Base-by-base conservation (phyloP, 139 green algal species). In the Chlorella sp. region DNA sequence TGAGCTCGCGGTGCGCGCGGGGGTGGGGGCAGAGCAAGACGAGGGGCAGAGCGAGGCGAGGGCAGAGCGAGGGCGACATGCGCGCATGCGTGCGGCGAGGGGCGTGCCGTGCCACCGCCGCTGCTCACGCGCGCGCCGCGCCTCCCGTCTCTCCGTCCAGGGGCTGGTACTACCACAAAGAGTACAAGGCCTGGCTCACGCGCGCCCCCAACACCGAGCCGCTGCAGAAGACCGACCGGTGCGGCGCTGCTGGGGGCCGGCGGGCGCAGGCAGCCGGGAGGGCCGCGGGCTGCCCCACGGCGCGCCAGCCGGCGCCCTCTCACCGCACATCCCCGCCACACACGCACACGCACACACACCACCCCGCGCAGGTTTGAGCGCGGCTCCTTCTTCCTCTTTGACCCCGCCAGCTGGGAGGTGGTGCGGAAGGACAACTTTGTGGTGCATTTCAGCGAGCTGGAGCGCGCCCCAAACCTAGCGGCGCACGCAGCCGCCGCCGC, bases 311-410 rank as follows among this genome's bases (percentile, higher is more conserved):
- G 9, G 43, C 14, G 3, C 48, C 35, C 67, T 25, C 35, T 58
- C 11, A 61, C n/a, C n/a, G n/a, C n/a, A n/a, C n/a, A n/a, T n/a
- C n/a, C n/a, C n/a, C n/a, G n/a, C n/a, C n/a, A n/a, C n/a, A n/a
- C n/a, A n/a, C n/a, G n/a, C n/a, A n/a, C n/a, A n/a, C n/a, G n/a
- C n/a, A n/a, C n/a, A n/a, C n/a, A n/a, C n/a, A n/a, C n/a, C n/a
- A n/a, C n/a, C n/a, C n/a, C n/a, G n/a, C 75, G 25, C 80, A 85
- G 56, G 15, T 89, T 86, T 53, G 95, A 98, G 86, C 91, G 92
- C n/a, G 92, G 95, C 29, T 89, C 90, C 2, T 98, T 95, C 85
- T 87, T 94, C 55, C 84, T 99, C 40, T 99, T 99, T 78, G 95
- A 99, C 83, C 85, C 87, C 40, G 82, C 68, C 48, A 84, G 84